These are phyloP conservation scores for Hortiboletus rubellus DNA, from an alignment of 1,284 basidiomycete genomes.

Conservation along the genomic window DNA sequence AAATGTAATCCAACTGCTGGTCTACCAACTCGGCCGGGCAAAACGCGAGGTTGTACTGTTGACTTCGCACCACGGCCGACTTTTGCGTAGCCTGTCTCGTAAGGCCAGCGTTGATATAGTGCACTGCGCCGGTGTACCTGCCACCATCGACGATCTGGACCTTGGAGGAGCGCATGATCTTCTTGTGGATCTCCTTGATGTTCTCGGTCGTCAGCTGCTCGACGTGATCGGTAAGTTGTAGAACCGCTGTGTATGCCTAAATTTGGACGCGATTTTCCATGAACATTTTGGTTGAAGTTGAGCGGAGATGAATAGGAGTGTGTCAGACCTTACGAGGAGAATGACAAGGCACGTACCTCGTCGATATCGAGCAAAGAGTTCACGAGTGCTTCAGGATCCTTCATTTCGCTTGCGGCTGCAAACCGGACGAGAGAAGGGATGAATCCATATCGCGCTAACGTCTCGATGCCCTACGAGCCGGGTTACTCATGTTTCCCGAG, in stretches of 20 bases:
- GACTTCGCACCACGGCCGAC: conserved; percentile 37
- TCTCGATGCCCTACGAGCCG: conserved; percentile 25
- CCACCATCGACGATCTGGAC: conserved; percentile 23
- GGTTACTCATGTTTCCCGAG: not conserved
- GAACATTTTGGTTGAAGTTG: not conserved
- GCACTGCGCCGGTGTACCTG: conserved; percentile 11
- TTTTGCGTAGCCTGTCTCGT: conserved; percentile 39
- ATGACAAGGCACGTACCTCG: conserved; percentile 17
- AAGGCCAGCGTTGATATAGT: conserved; percentile 38
- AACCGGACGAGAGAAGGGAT: conserved; percentile 26
- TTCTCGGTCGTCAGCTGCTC: conserved; percentile 31
- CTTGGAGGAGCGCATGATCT: conserved; percentile 37
- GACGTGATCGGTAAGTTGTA: conserved; percentile 25
- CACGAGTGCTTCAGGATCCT: conserved; percentile 23
- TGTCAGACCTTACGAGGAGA: not conserved
- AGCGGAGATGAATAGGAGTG: not conserved
- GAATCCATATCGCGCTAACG: conserved; percentile 32
- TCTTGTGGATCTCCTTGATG: conserved; percentile 32
- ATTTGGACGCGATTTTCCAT: not conserved
- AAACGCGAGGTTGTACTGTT: conserved; percentile 38
- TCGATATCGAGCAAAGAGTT: conserved; percentile 28
- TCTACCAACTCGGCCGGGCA: conserved; percentile 42
- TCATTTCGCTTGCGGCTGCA: conserved; percentile 20
- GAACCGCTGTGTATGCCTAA: conserved; percentile 28
- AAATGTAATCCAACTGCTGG: conserved; percentile 43